Base-by-base conservation (phyloP, 176 grass and related monocot genomes). In the bread wheat (Triticum aestivum) region DNA sequence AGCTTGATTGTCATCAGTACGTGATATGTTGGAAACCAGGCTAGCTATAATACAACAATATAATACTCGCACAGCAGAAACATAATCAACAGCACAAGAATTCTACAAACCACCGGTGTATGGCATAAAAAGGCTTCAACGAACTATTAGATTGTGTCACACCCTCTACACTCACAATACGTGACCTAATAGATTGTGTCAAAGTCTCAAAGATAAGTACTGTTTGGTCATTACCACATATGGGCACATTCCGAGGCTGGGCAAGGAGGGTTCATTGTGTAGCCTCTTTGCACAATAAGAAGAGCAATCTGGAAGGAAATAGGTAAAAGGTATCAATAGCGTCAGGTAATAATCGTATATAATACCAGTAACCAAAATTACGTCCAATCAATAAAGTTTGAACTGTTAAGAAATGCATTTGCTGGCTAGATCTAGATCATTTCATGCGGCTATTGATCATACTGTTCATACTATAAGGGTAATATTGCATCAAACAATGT, bases 201-300 rank as follows among this genome's bases (percentile, higher is more conserved):
- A 84, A 47, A 42, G 41, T 42, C 41, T 42, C 41, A 42, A 42
- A 17, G 71, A 75, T 49, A 87, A 81, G 51, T 14, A 52, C 52
- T 86, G 56, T 74, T 79, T 88, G 69, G 56, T 90, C 79, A 84
- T 96, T 96, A 98, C 96, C 96, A 98, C 92, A 98, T 94, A 91
- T 98, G 96, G 67, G 88, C 86, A 17, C 96, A 98, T 84, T 98
- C 93, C 37, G 89, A 94, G 34, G 96, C 88, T 73, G 96, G 96
- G 75, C 86, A 91, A 81, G 96, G 96, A 89, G 96, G 96, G 75
- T 73, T 87, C 96, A 98, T 95, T 78, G 79, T 94, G 79, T 98
- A 98, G 45, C 96, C 96, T 89, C 96, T 88, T 83, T 94, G 86
- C 80, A 98, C 89, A 88, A 98, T 98, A 85, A 96, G 91, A 89